Evolutionary conservation across 2,329 filamentous ascomycete genomes (phyloP), one percentile per base, ranked within the genome.

Genomic region (Helotiales sp.): DNA sequence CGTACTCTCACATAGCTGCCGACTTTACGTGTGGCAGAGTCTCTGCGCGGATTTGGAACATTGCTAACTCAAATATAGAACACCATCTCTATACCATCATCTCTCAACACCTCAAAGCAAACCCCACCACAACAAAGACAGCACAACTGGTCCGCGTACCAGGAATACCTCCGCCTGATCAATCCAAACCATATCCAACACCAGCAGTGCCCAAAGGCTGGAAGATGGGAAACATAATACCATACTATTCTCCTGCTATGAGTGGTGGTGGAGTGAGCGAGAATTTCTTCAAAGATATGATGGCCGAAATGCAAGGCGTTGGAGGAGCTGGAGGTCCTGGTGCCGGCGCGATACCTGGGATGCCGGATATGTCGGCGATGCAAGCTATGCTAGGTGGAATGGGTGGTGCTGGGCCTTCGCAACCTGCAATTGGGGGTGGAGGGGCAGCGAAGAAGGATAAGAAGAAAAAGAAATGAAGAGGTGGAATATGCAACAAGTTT

Each of bases 271-370:
- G 95, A 33, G 91, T 98, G 10, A 93, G 86, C 61, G 95, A 99
- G 74, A 96, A 98, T 70, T 85, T 97, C 61, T 86, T 98, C 70
- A 91, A 95, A 78, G 93, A 97, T 66, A 96, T 97, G 81, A 96
- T 98, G 93, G 88, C 86, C 69, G 91, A 96, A 77, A 96, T 98
- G 91, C 79, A 82, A 51, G 66, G 66, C 52, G 64, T 59, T 10
- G 64, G 63, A 19, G 62, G 65, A 27, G 46, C 58, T 17, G 62
- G 52, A 38, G 62, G 65, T 33, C 42, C 58, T 17, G 62, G 52
- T 36, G 60, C 49, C 24, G 63, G 57, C 13, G 57, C 53, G 17
- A 72, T 77, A 67, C 73, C 74, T 5, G 75, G 75, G 4, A 67
- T 66, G 69, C 66, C 61, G 50, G 74, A 77, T 62, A 73, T 77